Conservation (phyloP, 2,329 filamentous ascomycete genomes). For the Ophiostoma novo-ulmi region DNA sequence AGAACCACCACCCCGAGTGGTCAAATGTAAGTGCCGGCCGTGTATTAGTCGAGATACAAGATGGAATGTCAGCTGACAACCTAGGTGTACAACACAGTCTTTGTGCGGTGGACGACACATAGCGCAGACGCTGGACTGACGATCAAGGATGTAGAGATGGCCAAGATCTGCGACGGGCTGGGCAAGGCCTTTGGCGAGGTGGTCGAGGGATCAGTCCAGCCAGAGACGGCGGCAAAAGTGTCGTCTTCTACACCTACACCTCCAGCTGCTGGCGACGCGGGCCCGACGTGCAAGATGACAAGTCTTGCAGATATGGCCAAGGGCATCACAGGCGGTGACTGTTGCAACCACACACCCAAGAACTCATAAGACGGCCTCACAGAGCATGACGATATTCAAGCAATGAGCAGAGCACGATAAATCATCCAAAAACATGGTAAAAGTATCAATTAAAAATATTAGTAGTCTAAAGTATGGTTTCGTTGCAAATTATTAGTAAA, state of each 20-base stretch:
- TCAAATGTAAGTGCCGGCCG: conserved; percentile 45
- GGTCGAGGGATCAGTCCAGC: background rate
- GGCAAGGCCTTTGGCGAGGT: conserved; percentile 55
- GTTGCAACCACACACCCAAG: conserved; percentile 44
- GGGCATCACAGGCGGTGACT: conserved; percentile 47
- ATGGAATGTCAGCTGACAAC: background rate
- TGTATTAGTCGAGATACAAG: background rate
- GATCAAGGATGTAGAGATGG: conserved; percentile 57
- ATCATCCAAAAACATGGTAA: background rate
- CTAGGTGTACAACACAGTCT: conserved; percentile 61
- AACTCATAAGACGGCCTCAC: background rate
- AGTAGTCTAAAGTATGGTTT: conserved; percentile 16
- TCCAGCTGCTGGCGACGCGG: background rate
- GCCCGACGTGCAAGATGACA: conserved; percentile 35
- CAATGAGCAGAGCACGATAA: background rate
- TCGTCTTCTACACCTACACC: background rate
- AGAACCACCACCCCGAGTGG: conserved; percentile 72
- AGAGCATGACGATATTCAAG: too few species aligned
- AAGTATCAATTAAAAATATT: conserved; percentile 19
- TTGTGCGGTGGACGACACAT: conserved; percentile 71
- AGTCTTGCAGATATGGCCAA: conserved; percentile 46
- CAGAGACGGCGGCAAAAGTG: background rate
- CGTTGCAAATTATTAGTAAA: conserved; percentile 16
- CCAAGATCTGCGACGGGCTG: conserved; percentile 55
- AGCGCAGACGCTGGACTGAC: conserved; percentile 53